Evolutionary conservation across 768 basidiomycete species (phyloP).

Genomic region (Brasilioporus rufonigricans): DNA sequence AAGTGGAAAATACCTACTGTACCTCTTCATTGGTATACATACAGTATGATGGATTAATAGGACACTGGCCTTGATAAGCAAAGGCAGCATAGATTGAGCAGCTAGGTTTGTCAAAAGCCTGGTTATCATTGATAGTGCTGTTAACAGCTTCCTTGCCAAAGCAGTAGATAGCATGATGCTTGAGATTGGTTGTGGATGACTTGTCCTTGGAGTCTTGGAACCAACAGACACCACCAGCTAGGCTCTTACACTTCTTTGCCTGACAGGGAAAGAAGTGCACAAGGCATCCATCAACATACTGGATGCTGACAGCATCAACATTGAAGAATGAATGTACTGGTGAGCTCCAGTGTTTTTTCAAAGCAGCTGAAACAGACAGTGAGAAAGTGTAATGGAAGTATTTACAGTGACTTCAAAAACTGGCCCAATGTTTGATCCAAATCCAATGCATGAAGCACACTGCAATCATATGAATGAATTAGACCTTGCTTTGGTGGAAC

Average conservation of each 20-base stretch:
- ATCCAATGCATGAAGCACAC: too few relatives aligned
- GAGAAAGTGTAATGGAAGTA: too few relatives aligned
- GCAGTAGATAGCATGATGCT: background rate
- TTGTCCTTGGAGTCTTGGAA: background rate
- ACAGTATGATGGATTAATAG: background rate
- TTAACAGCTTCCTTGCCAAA: constrained; percentile 2
- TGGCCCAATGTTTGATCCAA: too few relatives aligned
- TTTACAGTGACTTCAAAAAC: too few relatives aligned
- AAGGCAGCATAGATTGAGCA: background rate
- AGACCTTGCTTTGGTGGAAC: too few relatives aligned
- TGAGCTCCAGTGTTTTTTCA: background rate
- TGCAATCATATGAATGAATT: too few relatives aligned
- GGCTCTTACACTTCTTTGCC: background rate
- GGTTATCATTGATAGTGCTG: background rate
- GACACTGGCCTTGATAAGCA: background rate
- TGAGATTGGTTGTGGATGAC: background rate
- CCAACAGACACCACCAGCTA: background rate
- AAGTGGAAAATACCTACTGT: background rate
- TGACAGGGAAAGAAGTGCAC: background rate
- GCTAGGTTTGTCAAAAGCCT: background rate
- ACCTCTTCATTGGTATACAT: background rate
- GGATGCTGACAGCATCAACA: background rate
- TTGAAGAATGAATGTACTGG: background rate
- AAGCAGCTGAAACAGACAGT: background rate
- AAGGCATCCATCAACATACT: background rate